Conservation (phyloP, 768 basidiomycete genomes). For the Phaffia australis region DNA sequence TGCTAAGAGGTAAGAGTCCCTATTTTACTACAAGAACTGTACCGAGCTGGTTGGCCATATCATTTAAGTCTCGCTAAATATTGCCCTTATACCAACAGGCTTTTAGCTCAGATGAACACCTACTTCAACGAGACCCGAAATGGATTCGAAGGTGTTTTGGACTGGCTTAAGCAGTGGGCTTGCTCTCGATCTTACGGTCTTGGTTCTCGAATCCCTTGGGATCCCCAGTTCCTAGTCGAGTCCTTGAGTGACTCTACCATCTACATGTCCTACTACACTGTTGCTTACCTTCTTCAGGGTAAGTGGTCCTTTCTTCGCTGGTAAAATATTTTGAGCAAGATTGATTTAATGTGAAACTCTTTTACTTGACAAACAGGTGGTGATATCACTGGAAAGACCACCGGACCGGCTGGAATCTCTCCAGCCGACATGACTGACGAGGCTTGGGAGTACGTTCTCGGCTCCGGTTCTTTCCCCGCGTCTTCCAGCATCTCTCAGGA, state of each 20-base stretch:
- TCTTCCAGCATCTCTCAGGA: constrained; percentile 56
- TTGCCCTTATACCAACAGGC: constrained; percentile 40
- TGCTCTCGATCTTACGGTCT: constrained; percentile 96
- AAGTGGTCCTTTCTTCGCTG: constrained; percentile 29
- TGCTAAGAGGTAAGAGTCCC: constrained; percentile 58
- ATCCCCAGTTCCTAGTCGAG: constrained; percentile 90
- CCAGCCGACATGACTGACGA: constrained; percentile 94
- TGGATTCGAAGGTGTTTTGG: constrained; percentile 77
- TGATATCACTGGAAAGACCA: constrained; percentile 63
- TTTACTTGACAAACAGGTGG: constrained; percentile 42
- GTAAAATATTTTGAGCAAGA: background rate
- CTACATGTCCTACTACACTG: constrained; percentile 97
- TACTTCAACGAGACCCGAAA: constrained; percentile 87
- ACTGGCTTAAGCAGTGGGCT: constrained; percentile 97
- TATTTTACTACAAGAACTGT: background rate
- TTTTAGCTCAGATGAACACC: constrained; percentile 75
- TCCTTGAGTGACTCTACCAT: constrained; percentile 94
- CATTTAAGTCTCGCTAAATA: background rate
- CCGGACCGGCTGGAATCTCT: constrained; percentile 73
- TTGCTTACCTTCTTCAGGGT: constrained; percentile 84
- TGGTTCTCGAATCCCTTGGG: constrained; percentile 93
- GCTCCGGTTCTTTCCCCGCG: constrained; percentile 50
- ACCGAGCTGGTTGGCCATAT: constrained; percentile 2
- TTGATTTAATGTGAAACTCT: background rate
- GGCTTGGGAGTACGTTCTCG: constrained; percentile 89